A percentile compares a stretch with the other conserved stretches of the same genome.
Evolutionary conservation across 2,329 filamentous ascomycete species (phyloP).

Genomic region (Chaetomium olivaceum): DNA sequence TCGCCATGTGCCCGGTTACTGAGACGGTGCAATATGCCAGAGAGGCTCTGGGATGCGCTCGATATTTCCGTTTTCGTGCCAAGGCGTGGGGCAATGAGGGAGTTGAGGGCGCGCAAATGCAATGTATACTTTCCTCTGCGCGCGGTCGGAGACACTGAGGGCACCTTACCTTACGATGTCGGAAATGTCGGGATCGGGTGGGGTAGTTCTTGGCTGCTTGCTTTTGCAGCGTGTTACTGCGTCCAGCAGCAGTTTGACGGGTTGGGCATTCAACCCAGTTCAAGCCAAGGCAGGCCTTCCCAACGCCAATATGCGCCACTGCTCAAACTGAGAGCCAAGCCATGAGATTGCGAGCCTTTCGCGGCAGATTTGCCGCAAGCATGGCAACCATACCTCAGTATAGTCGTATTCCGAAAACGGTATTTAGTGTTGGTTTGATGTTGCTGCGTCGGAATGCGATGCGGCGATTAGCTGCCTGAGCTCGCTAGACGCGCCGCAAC

Average conservation of each 20-base stretch:
- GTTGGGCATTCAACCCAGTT: background rate
- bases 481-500: background rate
- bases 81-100: background rate
- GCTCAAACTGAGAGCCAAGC: background rate
- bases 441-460: slow-evolving; percentile 8
- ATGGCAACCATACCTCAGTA: background rate
- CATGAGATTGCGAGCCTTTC: background rate
- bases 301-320: background rate
- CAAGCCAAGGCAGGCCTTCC: background rate
- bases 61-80: slow-evolving; percentile 4
- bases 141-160: background rate
- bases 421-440: background rate
- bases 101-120: background rate
- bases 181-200: background rate
- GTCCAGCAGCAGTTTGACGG: background rate
- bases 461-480: slow-evolving; percentile 1
- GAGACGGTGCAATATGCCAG: slow-evolving; percentile 9
- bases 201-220: background rate
- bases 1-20: slow-evolving; percentile 12
- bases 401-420: background rate
- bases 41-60: background rate
- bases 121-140: background rate
- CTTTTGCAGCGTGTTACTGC: background rate
- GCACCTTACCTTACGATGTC: background rate
- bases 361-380: background rate